These are phyloP conservation scores for Entomortierella chlamydospora DNA, from an alignment of 192 early-diverging fungal species.

Conservation along the genomic window DNA sequence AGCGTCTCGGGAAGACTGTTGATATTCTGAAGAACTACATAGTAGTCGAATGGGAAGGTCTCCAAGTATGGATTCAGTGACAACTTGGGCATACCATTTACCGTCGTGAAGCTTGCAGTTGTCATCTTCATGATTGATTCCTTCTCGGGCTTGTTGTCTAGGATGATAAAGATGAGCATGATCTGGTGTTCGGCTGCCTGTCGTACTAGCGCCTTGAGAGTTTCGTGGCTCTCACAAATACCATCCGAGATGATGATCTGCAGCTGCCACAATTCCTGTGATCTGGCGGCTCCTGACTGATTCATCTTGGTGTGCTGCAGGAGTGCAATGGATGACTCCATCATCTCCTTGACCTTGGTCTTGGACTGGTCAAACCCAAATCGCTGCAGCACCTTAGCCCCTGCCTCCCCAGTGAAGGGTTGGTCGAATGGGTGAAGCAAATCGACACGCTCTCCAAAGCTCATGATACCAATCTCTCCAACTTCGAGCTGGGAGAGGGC, in stretches of 20 bases:
- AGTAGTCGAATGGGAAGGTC: conserved; percentile 99
- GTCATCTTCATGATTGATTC: conserved; percentile 93
- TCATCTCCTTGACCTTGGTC: conserved; percentile 88
- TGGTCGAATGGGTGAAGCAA: conserved; percentile 96
- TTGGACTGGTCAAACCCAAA: conserved; percentile 93
- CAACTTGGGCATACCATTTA: conserved; percentile 70
- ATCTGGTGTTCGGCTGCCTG: conserved; percentile 86
- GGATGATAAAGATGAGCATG: conserved; percentile 96
- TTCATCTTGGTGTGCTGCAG: conserved; percentile 78
- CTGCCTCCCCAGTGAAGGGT: conserved; percentile 89
- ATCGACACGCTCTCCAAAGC: conserved; percentile 89
- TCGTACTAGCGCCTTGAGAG: conserved; percentile 85
- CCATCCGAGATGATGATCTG: conserved; percentile 97
- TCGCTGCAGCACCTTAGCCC: conserved; percentile 87
- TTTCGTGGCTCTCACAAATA: conserved; percentile 94
- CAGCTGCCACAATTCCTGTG: conserved; percentile 92
- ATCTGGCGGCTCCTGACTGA: conserved; percentile 50
- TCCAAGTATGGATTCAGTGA: conserved; percentile 89
- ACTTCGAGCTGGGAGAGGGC: conserved; percentile 95
- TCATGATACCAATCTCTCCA: conserved; percentile 89
- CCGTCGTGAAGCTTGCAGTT: conserved; percentile 83
- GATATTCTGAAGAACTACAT: conserved; percentile 91
- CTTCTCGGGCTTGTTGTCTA: conserved; percentile 85
- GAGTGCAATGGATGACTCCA: conserved; percentile 85
- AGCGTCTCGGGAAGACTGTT: conserved; percentile 88